These are phyloP conservation scores for Irpex rosettiformis DNA, from an alignment of 1,284 basidiomycete genomes.

Conservation along the genomic window DNA sequence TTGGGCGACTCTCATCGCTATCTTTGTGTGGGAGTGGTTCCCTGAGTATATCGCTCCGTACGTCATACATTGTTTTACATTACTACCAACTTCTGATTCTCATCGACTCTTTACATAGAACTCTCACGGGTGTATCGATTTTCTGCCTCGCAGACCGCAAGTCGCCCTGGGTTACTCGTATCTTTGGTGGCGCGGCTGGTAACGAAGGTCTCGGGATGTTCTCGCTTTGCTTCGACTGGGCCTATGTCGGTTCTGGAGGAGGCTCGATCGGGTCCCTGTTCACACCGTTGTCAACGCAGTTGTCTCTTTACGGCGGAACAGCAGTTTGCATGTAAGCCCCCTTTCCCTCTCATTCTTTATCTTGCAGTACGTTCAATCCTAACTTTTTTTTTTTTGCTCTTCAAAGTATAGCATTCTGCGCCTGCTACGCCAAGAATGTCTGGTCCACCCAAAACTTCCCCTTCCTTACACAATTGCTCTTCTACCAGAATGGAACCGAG, in stretches of 20 bases:
- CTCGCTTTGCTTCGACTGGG: slow-evolving; percentile 55
- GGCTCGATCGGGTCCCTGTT: slow-evolving; percentile 17
- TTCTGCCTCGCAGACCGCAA: slow-evolving; percentile 54
- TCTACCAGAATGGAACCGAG: slow-evolving; percentile 34
- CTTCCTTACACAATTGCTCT: slow-evolving; percentile 41
- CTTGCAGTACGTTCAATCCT: no score
- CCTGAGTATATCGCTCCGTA: slow-evolving; percentile 34
- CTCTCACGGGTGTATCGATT: slow-evolving; percentile 53
- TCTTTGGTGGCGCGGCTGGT: slow-evolving; percentile 49
- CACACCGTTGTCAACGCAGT: slow-evolving; percentile 20
- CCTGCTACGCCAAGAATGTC: slow-evolving; percentile 26
- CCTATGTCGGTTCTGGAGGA: slow-evolving; percentile 40
- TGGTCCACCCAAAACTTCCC: slow-evolving; percentile 38
- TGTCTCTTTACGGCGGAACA: slow-evolving; percentile 26
- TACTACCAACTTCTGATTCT: neutral
- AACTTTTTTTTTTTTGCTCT: no score
- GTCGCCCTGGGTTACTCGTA: slow-evolving; percentile 52
- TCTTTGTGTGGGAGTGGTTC: slow-evolving; percentile 42
- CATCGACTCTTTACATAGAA: slow-evolving; percentile 23
- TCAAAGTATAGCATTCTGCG: slow-evolving; percentile 19
- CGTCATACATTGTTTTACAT: slow-evolving; percentile 22
- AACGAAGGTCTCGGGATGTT: slow-evolving; percentile 48
- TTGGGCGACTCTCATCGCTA: slow-evolving; percentile 46
- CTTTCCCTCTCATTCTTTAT: no score
- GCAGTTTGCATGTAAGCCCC: slow-evolving; percentile 28